A percentile compares a stretch with the other conserved stretches of the same genome.
Evolutionary conservation across 495 filamentous ascomycete species (phyloP).

Genomic region (Hyaloscypha variabilis): DNA sequence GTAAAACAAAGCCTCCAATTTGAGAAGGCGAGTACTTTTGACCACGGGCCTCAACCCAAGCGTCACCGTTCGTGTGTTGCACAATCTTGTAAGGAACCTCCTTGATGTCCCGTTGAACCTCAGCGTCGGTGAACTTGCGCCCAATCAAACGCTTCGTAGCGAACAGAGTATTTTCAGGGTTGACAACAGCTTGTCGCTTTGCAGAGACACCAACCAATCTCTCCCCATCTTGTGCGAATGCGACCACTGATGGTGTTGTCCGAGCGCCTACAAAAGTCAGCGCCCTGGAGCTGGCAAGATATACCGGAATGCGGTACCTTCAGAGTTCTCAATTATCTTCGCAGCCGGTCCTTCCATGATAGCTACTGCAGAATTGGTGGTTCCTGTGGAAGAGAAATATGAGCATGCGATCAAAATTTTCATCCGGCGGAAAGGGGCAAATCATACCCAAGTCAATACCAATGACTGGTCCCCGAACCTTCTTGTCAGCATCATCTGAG

Average conservation of each 20-base stretch:
- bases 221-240: constrained; percentile 96
- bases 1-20: constrained; percentile 94
- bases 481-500: constrained; percentile 80
- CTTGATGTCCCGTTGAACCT: constrained; percentile 97
- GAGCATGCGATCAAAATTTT: constrained; percentile 23
- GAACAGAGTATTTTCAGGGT: constrained; percentile 98
- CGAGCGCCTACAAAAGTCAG: constrained; percentile 66
- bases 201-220: constrained; percentile 96
- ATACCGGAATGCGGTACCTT: constrained; percentile 60
- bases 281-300: constrained; percentile 19
- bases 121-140: constrained; percentile 93
- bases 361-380: constrained; percentile 97
- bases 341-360: constrained; percentile 96
- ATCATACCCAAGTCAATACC: constrained; percentile 96
- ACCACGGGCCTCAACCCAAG: constrained; percentile 95
- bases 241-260: constrained; percentile 96
- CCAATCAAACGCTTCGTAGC: constrained; percentile 99
- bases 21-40: constrained; percentile 98
- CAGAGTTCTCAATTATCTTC: constrained; percentile 96
- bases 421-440: constrained; percentile 7
- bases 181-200: constrained; percentile 98
- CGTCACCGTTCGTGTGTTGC: constrained; percentile 96
- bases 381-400: constrained; percentile 55
- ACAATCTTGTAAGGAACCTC: constrained; percentile 99
- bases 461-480: constrained; percentile 94